Evolutionary conservation across 2,329 filamentous ascomycete genomes (phyloP).

Genomic region (Karstenula rhodostoma): DNA sequence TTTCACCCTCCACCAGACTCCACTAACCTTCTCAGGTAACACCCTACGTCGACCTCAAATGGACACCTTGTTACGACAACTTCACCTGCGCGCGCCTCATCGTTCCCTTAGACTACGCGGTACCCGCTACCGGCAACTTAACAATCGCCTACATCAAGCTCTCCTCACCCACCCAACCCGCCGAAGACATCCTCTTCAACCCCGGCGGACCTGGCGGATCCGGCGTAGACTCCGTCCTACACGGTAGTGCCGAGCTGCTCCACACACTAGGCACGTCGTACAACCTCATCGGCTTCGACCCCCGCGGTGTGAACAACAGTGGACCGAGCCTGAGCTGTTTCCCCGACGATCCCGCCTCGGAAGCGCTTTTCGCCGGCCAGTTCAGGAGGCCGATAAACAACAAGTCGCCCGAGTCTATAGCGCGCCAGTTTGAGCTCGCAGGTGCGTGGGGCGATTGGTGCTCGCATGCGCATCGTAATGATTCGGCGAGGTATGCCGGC

Average conservation of each 20-base stretch:
- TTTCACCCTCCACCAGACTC: not conserved
- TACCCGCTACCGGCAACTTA: conserved; percentile 31
- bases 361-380: not conserved
- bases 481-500: conserved; percentile 36
- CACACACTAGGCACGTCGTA: conserved; percentile 35
- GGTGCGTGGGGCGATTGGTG: conserved; percentile 34
- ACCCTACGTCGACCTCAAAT: not conserved
- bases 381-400: conserved; percentile 10
- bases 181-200: conserved; percentile 49
- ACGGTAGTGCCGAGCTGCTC: not conserved
- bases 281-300: conserved; percentile 53
- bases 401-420: conserved; percentile 7
- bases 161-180: conserved; percentile 39
- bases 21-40: not conserved
- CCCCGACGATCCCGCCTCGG: conserved; percentile 22
- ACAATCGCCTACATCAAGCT: conserved; percentile 52
- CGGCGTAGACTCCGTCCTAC: conserved; percentile 39
- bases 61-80: conserved; percentile 6
- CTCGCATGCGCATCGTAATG: conserved; percentile 21
- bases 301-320: conserved; percentile 50
- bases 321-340: conserved; percentile 44
- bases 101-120: conserved; percentile 54
- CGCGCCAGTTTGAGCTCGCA: conserved; percentile 1
- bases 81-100: conserved; percentile 52
- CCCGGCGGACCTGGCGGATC: conserved; percentile 56